Evolutionary conservation across 495 filamentous ascomycete genomes (phyloP), one percentile per base, ranked within the genome.

Genomic region (Lasiosphaeriaceae sp.): DNA sequence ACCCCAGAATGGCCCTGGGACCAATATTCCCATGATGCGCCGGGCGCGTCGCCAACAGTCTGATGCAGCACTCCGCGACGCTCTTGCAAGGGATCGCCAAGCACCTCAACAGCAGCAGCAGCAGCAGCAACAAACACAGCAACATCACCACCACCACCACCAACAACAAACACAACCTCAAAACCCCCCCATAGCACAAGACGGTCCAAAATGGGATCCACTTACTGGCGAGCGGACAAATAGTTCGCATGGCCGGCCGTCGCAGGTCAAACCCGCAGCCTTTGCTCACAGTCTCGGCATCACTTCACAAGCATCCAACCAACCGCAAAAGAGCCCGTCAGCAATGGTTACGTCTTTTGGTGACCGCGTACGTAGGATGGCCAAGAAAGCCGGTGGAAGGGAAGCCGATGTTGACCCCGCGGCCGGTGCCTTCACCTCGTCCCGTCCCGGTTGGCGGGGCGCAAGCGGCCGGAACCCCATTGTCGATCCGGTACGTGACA

Each of bases 401-500:
- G 66, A 64, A 3, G 48, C 35, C 24, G 59, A 58, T 39, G 56
- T 59, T 23, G 66, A 72, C 54, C 70, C 66, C 9, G 68, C 68
- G 12, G 66, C 68, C 21, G 64, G 62, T n/a, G 70, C 62, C 11
- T 72, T 71, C 39, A 60, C 59, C 0, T 61, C 68, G 34, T 63
- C 65, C 41, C 69, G 73, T n/a, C 80, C 80, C 6, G 74, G 72
- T 57, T 82, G 80, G 80, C 71, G 73, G 53, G 80, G 80, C 8
- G 75, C 80, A 37, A 82, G 77, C 56, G 80, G 80, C 3, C 72
- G 79, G 54, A 71, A 69, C 37, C 65, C 75, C 3, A 57, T 82
- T 17, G 77, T 82, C 35, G 69, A 76, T 9, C 75, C 77, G 8
- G 74, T 81, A 5, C 69, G 54, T 48, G 80, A 81, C 57, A 70